Conservation (phyloP, 441 rosid genomes). For the Croton setiger region DNA sequence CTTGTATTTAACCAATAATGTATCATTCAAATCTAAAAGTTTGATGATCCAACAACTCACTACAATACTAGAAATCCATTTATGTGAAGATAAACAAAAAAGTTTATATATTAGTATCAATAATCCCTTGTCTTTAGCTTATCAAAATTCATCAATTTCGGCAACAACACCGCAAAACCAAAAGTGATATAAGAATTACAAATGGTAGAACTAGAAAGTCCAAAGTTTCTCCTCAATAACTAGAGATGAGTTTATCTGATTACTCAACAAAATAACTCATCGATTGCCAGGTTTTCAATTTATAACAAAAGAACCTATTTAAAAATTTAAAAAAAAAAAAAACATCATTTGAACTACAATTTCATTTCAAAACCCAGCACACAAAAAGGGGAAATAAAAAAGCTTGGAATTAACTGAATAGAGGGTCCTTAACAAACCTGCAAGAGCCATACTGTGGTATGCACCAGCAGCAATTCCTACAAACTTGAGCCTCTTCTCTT, state of each 20-base stretch:
- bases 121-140: neutral
- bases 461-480: constrained; percentile 81
- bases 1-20: neutral
- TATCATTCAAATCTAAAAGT: neutral
- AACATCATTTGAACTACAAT: neutral
- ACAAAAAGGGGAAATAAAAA: neutral
- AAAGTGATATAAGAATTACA: neutral
- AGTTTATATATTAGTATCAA: neutral
- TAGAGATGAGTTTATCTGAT: neutral
- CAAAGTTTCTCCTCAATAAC: neutral
- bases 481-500: constrained; percentile 40
- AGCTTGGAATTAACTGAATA: neutral
- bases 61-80: neutral
- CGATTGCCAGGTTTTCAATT: neutral
- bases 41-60: neutral
- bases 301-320: neutral
- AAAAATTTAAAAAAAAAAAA: neutral
- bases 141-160: neutral
- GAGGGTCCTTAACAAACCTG: constrained; percentile 41
- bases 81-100: neutral
- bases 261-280: neutral
- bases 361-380: neutral
- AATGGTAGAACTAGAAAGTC: neutral
- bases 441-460: constrained; percentile 83
- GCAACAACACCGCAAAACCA: neutral